Percentiles rank a stretch among this genome's conserved stretches.
phyloP scores from a whole-genome alignment of 1,284 basidiomycete genomes.

The Trametes polyzona region DNA sequence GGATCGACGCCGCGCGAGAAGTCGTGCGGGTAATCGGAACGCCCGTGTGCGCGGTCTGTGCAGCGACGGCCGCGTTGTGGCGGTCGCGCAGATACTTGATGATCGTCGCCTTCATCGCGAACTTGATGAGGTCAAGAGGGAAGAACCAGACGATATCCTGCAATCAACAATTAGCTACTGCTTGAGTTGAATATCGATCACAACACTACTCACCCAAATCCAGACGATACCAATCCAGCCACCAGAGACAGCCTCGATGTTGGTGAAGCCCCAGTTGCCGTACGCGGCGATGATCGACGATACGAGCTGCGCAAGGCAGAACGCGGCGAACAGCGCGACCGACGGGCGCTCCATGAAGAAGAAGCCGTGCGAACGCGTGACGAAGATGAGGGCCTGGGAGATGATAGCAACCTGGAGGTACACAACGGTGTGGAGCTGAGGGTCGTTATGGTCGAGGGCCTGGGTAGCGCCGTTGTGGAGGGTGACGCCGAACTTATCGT shows the following conservation, averaged over 20 bases:
- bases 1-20: constrained; percentile 88
- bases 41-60: constrained; percentile 50
- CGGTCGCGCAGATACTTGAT: constrained; percentile 84
- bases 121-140: constrained; percentile 95
- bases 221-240: constrained; percentile 98
- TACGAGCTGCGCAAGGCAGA: constrained; percentile 91
- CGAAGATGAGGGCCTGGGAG: constrained; percentile 97
- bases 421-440: constrained; percentile 77
- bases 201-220: constrained; percentile 75
- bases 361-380: constrained; percentile 95
- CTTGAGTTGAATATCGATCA: neutral
- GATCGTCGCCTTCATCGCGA: constrained; percentile 90
- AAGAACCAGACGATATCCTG: constrained; percentile 94
- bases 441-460: constrained; percentile 65
- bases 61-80: constrained; percentile 51
- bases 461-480: constrained; percentile 47
- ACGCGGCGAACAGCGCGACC: constrained; percentile 85
- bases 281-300: constrained; percentile 95
- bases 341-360: constrained; percentile 99
- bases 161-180: constrained; percentile 13
- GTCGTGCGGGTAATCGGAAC: constrained; percentile 86
- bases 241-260: constrained; percentile 78
- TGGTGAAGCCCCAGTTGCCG: constrained; percentile 91
- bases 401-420: constrained; percentile 97
- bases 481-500: constrained; percentile 80